These are phyloP conservation scores for Trichosphaerium sp. DNA, from an alignment of 78 protist species.

Conservation along the genomic window DNA sequence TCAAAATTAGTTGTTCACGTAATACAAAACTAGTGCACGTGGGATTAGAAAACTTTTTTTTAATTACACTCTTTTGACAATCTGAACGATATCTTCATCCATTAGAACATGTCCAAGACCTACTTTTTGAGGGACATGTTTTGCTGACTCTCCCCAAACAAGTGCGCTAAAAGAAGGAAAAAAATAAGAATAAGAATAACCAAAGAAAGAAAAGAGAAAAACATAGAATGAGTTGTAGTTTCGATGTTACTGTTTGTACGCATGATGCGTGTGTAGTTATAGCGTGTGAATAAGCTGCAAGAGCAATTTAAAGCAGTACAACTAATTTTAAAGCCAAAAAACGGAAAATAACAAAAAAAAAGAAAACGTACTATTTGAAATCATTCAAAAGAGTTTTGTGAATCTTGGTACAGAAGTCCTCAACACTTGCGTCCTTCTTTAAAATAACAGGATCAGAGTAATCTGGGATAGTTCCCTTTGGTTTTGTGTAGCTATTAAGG, in stretches of 20 bases:
- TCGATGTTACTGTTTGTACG: not conserved
- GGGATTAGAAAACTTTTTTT: not conserved
- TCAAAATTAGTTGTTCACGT: not conserved
- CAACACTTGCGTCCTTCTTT: constrained; percentile 44
- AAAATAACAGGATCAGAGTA: constrained; percentile 93
- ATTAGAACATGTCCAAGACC: constrained; percentile 86
- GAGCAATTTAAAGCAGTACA: not conserved
- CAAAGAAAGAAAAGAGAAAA: not conserved
- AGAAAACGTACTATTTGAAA: constrained; percentile 74
- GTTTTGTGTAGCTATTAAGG: constrained; percentile 89
- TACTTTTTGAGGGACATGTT: constrained; percentile 83
- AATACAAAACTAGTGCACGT: not conserved
- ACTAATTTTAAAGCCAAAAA: not conserved
- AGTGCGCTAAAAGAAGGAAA: constrained; percentile 49
- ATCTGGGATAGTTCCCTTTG: constrained; percentile 96
- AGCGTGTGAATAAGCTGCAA: not conserved
- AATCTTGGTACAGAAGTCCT: constrained; percentile 79
- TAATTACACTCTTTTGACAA: constrained; percentile 84
- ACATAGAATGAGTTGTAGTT: too few relatives aligned
- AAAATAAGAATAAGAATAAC: not conserved
- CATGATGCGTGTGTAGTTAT: not conserved
- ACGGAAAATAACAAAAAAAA: not conserved
- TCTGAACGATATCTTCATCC: constrained; percentile 98
- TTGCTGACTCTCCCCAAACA: constrained; percentile 97
- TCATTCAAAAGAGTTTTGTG: constrained; percentile 73